Evolutionary conservation across 129 eudicot species (phyloP).

Genomic region (Centrapalus pauciflorus): DNA sequence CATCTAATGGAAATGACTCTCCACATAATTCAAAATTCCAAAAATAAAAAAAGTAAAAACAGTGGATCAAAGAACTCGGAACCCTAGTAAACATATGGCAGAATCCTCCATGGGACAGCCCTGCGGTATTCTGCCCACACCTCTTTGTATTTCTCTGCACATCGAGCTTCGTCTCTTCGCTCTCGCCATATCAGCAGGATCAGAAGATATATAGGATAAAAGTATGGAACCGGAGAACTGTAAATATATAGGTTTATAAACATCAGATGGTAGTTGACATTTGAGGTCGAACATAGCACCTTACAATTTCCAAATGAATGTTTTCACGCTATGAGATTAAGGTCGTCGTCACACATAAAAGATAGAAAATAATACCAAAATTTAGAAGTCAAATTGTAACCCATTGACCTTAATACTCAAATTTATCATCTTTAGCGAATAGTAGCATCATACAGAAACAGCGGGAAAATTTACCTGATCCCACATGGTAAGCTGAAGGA

Average conservation of each 20-base stretch:
- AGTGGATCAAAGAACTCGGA: background rate
- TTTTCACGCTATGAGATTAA: background rate
- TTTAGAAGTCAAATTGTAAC: background rate
- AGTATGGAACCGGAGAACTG: constrained; percentile 95
- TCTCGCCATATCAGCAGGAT: constrained; percentile 94
- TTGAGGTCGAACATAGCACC: background rate
- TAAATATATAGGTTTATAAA: constrained; percentile 7
- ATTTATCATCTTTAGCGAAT: background rate
- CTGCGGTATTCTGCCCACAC: constrained; percentile 77
- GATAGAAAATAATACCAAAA: background rate
- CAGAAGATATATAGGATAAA: constrained; percentile 87
- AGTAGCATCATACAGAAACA: background rate
- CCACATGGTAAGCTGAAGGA: constrained; percentile 94
- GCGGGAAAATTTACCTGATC: constrained; percentile 48
- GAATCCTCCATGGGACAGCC: constrained; percentile 89
- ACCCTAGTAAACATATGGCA: constrained; percentile 73
- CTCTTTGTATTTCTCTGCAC: constrained; percentile 96
- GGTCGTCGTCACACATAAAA: background rate
- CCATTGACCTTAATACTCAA: background rate
- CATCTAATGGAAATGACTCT: background rate
- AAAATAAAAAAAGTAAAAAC: background rate
- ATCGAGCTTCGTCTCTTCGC: constrained; percentile 93
- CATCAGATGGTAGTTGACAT: constrained; percentile 5
- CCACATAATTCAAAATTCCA: background rate
- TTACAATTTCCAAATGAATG: constrained; percentile 6